Base-by-base conservation (phyloP, 176 grass and related monocot genomes). In the Puccinellia tenuiflora region DNA sequence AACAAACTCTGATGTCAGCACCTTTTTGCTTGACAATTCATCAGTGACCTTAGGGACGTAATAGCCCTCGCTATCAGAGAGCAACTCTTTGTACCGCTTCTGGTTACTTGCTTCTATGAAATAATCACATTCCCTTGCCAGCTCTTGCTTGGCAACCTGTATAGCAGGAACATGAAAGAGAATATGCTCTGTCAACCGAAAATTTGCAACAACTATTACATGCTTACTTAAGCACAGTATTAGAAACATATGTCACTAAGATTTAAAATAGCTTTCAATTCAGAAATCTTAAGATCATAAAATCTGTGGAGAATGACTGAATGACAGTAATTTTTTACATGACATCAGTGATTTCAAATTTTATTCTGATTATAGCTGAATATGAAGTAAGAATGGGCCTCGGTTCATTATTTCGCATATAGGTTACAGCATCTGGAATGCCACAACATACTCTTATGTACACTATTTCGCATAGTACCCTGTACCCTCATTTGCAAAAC, bases 101-200 rank as follows among this genome's bases (percentile, higher is more conserved):
- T 98, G 96, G 85, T 88, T 95, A 80, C 52, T 57, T 47, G 96
- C 96, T 95, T 98, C 96, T 88, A 95, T 80, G 47, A 93, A 70
- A 88, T 95, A 98, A 90, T 98, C 89, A 81, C 96, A 98, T 90
- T 98, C 93, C 60, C 92, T 86, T 78, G 96, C 85, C 55, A 98
- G 84, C 66, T 98, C 96, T 78, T 84, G 67, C 75, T 98, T 98
- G 85, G 96, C 96, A 51, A 98, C 96, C 96, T 95, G 85, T 75
- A 84, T 48, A 76, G n/a, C 16, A 86, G 14, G 25, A 81, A 46
- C 26, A 77, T 35, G 26, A 8, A 53, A 82, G 63, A 78, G 33
- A 46, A 24, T 77, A 85, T 34, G 35, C n/a, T 89, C 33, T 63
- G 1, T 56, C 25, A 69, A 31, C 31, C 47, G 60, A n/a, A 76